Percentiles rank a stretch among this genome's conserved stretches.
Evolutionary conservation across 2,329 filamentous ascomycete genomes (phyloP).

Genomic region (Trematosphaeria pertusa): DNA sequence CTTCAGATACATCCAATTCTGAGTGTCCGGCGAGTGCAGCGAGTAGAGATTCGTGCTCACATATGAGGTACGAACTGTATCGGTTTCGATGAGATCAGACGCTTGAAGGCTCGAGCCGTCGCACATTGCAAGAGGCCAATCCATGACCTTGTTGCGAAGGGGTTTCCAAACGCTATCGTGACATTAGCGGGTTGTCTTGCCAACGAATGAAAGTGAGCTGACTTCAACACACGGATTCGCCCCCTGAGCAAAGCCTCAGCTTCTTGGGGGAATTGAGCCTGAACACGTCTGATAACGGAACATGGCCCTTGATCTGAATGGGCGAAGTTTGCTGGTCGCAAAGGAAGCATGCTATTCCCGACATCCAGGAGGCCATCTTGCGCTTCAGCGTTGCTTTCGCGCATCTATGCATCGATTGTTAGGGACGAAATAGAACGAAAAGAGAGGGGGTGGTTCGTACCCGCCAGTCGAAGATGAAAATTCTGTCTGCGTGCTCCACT

Average conservation of each 20-base stretch:
- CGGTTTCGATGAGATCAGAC: neutral
- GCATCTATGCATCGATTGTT: too few species aligned
- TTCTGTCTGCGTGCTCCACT: neutral
- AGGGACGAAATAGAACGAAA: too few species aligned
- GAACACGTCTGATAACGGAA: neutral
- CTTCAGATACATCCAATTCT: neutral
- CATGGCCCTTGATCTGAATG: neutral
- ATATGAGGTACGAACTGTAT: neutral
- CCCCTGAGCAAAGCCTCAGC: neutral
- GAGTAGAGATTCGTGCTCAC: neutral
- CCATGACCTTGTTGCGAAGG: neutral
- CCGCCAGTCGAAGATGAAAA: slow-evolving; percentile 7
- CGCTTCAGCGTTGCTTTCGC: too few species aligned
- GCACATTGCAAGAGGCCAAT: neutral
- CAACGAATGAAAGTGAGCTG: neutral
- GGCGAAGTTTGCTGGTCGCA: neutral
- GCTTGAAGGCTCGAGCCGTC: neutral
- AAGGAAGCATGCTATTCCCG: too few species aligned
- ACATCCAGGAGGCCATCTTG: too few species aligned
- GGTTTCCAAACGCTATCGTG: neutral
- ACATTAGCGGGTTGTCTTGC: neutral
- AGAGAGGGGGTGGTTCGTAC: too few species aligned
- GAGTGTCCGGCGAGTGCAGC: neutral
- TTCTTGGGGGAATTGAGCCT: neutral
- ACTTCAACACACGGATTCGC: neutral